Base-by-base conservation (phyloP, 805 yeast genomes). In the Metschnikowia baotianmanensis region DNA sequence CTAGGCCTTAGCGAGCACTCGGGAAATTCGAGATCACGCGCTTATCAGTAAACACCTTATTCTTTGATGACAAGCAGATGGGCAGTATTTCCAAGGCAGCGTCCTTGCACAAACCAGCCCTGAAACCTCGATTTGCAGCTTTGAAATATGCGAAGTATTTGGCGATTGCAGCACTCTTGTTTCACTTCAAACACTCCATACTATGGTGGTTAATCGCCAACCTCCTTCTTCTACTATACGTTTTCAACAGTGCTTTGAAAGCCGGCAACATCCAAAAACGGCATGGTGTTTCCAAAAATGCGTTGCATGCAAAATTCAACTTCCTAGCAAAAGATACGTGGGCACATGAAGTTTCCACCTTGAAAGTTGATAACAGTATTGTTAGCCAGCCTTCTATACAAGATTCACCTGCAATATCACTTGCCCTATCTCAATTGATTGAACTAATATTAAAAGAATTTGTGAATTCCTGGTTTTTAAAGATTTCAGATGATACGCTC, bases 381-480 rank as follows among this genome's bases (percentile, higher is more conserved):
- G 30, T 36, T 21, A 23, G 32, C 19, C 23, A 15, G 23, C 26
- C 38, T 18, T 33, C 19, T 13, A 24, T 36, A 10, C 6, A 26
- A 25, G 35, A 30, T 11, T 22, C 37, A 8, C 27, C 38, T 41
- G 50, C 71, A 3, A 69, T 82, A 5, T 77, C 84, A 2, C 78
- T 74, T 31, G 63, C 78, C 0, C 36, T 83, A 5, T 76, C 77
- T 33, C 70, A 67, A 9, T 55, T 83, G n/a, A 60, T 80, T 4
- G 63, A 65, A 24, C 59, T 72, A 29, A 62, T 83, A 1, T 47
- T 78, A 6, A 51, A 71, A 12, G 80, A 77, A 38, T 83, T 83
- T 53, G 69, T 83, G 6, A 59, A 62, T 29, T 58, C 74, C 4
- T 83, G 90, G 90, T 81, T 67, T 53, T 35, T 48, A 3, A 56